A percentile compares a stretch with the other conserved stretches of the same genome.
Evolutionary conservation across 257 asterid genomes (phyloP).

Genomic region (Petunia secreta): DNA sequence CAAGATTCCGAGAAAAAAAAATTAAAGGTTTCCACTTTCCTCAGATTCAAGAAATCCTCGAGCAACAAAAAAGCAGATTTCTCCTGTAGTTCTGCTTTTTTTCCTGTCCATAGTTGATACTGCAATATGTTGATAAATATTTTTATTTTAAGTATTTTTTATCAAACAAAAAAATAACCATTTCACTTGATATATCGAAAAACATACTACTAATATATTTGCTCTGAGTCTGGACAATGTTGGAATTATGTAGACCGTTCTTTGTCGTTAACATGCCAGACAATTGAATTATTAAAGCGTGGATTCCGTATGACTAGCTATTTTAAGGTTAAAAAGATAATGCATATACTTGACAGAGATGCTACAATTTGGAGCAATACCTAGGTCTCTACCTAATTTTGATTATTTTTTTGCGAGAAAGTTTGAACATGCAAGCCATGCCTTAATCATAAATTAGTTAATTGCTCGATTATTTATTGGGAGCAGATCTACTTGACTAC

Average conservation of each 20-base stretch:
- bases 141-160: not conserved
- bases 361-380: not conserved
- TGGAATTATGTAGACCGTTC: not conserved
- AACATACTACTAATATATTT: not conserved
- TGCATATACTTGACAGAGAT: not conserved
- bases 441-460: not conserved
- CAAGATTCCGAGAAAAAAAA: not conserved
- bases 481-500: not conserved
- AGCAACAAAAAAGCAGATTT: slow-evolving; percentile 52
- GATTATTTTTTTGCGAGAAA: not conserved
- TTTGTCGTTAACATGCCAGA: slow-evolving; percentile 13
- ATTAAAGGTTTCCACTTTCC: slow-evolving; percentile 34
- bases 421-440: not conserved
- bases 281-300: slow-evolving; percentile 24
- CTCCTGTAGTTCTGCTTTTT: not conserved
- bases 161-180: not conserved
- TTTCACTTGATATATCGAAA: not conserved
- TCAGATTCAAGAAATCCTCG: slow-evolving; percentile 56
- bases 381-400: not conserved
- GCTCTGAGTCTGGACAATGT: not conserved
- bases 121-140: not conserved
- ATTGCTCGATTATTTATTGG: not conserved
- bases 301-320: not conserved
- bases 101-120: not conserved
- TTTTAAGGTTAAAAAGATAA: no score